phyloP scores from a whole-genome alignment of 805 yeast genomes.

The Starmerella scarabaei region DNA sequence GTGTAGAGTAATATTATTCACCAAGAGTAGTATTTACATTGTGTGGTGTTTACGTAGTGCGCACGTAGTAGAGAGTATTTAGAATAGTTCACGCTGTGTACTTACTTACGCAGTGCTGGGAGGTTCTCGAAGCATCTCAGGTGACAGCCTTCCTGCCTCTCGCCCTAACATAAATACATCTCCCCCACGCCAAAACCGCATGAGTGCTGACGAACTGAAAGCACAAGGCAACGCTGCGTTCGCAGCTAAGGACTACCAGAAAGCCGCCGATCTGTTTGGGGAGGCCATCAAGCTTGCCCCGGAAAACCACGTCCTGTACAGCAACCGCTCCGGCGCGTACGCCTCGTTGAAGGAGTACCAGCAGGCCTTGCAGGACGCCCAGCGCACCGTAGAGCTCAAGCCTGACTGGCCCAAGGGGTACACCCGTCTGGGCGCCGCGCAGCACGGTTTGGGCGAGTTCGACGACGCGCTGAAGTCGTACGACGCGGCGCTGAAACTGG shows the following conservation, averaged over 20 bases:
- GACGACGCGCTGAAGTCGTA: constrained; percentile 95
- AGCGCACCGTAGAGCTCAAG: constrained; percentile 66
- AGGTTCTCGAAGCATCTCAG: background rate
- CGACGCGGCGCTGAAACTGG: constrained; percentile 72
- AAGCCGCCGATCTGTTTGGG: constrained; percentile 70
- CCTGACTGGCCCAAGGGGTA: constrained; percentile 92
- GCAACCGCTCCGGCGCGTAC: constrained; percentile 87
- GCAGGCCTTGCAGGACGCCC: constrained; percentile 73
- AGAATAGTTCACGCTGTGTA: too few species aligned
- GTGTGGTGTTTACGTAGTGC: too few species aligned
- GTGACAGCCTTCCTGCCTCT: too few species aligned
- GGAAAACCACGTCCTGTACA: constrained; percentile 85
- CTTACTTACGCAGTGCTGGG: too few species aligned
- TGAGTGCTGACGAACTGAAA: constrained; percentile 33
- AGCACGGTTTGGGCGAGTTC: constrained; percentile 67
- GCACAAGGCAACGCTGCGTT: constrained; percentile 91
- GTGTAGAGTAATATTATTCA: too few species aligned
- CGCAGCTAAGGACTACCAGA: constrained; percentile 66
- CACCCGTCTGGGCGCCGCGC: constrained; percentile 87
- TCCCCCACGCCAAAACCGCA: background rate
- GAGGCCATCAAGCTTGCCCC: constrained; percentile 68
- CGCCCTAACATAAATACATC: background rate
- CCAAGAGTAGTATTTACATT: too few species aligned
- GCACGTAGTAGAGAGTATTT: too few species aligned
- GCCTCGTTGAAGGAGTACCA: constrained; percentile 64